Percentiles rank a stretch among this genome's conserved stretches.
These are phyloP conservation scores for Endocladia muricata DNA, from an alignment of 31 red algal species.

Conservation along the genomic window DNA sequence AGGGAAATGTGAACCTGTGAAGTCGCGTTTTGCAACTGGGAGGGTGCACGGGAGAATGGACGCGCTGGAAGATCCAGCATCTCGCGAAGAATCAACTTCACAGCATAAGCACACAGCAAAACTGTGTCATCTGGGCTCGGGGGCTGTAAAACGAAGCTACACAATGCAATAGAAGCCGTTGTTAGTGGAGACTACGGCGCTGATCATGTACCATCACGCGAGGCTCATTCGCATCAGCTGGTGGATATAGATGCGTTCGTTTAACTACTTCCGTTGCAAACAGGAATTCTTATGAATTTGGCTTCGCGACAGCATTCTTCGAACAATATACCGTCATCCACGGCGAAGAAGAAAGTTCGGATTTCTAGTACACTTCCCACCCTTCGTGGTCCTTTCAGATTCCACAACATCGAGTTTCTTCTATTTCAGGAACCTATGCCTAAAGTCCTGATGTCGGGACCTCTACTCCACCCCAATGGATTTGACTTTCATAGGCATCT, in stretches of 20 bases:
- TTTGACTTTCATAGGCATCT: constrained; percentile 24
- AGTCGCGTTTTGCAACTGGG: no score
- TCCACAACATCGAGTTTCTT: constrained; percentile 14
- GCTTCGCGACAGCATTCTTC: background rate
- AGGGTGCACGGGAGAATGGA: no score
- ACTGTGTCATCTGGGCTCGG: no score
- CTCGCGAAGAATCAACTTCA: no score
- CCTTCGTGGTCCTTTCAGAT: background rate
- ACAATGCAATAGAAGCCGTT: background rate
- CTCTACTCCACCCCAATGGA: constrained; percentile 7
- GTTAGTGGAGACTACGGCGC: constrained; percentile 11
- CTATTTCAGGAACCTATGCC: constrained; percentile 25
- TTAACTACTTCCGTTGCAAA: background rate
- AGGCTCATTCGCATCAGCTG: background rate
- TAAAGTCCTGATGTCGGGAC: constrained; percentile 13
- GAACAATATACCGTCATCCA: background rate
- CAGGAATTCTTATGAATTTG: background rate
- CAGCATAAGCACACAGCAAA: no score
- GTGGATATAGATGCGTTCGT: background rate
- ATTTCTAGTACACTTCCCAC: constrained; percentile 14
- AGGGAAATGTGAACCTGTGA: no score
- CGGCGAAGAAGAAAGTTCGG: background rate
- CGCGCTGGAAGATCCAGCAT: no score
- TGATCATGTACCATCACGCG: background rate
- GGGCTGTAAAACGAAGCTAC: no score